Evolutionary conservation across 495 filamentous ascomycete species (phyloP), one percentile per base, ranked within the genome.

Genomic region (Lasiosphaeria hispida): DNA sequence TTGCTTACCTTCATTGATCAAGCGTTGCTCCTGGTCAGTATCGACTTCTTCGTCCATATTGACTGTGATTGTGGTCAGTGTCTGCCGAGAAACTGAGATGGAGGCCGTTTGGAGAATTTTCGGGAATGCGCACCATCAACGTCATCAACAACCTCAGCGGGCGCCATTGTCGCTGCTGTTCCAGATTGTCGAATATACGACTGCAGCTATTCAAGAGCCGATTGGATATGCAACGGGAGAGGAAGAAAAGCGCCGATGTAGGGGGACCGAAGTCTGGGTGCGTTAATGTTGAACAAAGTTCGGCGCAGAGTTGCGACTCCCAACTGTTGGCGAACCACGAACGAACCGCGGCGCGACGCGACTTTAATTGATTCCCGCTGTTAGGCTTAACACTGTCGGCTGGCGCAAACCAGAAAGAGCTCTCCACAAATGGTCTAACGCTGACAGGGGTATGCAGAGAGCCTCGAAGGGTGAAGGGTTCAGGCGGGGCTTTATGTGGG

Each of bases 1-100:
- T 30, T 30, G 23, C 57, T 23, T 80, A 91, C 89, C 89, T 80
- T 98, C 94, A 63, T 98, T 98, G 72, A 97, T 88, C 47, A 94
- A 85, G 72, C 95, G 91, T 68, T 96, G 78, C 63, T 80, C 77
- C 53, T 72, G 83, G 34, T 86, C 84, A 65, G 84, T 81, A 58
- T 91, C 88, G 51, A 90, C 87, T 61, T 91, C 87, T 43, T 85
- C 80, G 57, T 86, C 75, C 69, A 72, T 78, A 52, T 72, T 80
- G 74, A 78, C 79, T 82, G 66, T 17, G 35, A 18, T 8, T 8
- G 38, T 19, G 37, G 42, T 69, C 60, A 63, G 59, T 37, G 17
- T 35, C 10, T 7, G 37, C 17, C 19, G 39, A n/a, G 38, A 36
- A 18, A 11, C 5, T 17, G 14, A 33, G 17, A 6, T 1, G 39